Evolutionary conservation across 192 early-diverging fungal genomes (phyloP).

Genomic region (Backusella luteola): DNA sequence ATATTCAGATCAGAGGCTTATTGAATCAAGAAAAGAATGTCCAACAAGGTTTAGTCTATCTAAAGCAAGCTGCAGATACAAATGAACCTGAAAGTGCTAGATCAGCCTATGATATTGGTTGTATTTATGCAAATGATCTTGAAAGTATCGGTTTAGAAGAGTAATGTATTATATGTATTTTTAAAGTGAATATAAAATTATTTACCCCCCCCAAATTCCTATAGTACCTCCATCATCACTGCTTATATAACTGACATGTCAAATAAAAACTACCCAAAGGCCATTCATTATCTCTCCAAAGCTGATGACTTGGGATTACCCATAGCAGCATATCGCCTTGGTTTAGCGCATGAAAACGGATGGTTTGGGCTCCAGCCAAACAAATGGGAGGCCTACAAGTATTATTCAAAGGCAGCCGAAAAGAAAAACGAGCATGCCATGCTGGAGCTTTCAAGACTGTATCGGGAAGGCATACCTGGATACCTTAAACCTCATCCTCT

Average conservation of each 20-base stretch:
- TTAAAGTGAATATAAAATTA: not conserved
- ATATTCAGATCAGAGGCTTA: conserved; percentile 73
- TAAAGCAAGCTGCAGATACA: conserved; percentile 67
- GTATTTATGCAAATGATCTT: conserved; percentile 74
- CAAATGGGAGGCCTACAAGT: conserved; percentile 64
- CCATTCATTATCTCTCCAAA: conserved; percentile 67
- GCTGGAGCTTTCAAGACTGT: conserved; percentile 86
- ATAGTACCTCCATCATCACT: not conserved
- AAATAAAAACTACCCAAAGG: conserved; percentile 63
- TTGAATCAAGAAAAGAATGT: conserved; percentile 66
- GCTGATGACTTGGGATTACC: conserved; percentile 73
- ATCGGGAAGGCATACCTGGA: conserved; percentile 59
- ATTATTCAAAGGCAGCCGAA: conserved; percentile 81
- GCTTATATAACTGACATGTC: not conserved
- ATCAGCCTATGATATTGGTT: conserved; percentile 76
- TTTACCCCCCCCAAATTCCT: not conserved
- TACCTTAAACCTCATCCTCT: conserved; percentile 3
- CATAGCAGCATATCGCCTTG: conserved; percentile 74
- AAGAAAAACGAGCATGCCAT: conserved; percentile 76
- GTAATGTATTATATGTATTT: not conserved
- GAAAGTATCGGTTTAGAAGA: conserved; percentile 46
- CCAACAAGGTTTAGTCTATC: conserved; percentile 80
- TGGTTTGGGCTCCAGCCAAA: conserved; percentile 62
- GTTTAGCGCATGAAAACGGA: conserved; percentile 79
- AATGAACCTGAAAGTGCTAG: conserved; percentile 62